Evolutionary conservation across 202 grass and related monocot species (phyloP).

Genomic region (Cymbopogon flexuosus): DNA sequence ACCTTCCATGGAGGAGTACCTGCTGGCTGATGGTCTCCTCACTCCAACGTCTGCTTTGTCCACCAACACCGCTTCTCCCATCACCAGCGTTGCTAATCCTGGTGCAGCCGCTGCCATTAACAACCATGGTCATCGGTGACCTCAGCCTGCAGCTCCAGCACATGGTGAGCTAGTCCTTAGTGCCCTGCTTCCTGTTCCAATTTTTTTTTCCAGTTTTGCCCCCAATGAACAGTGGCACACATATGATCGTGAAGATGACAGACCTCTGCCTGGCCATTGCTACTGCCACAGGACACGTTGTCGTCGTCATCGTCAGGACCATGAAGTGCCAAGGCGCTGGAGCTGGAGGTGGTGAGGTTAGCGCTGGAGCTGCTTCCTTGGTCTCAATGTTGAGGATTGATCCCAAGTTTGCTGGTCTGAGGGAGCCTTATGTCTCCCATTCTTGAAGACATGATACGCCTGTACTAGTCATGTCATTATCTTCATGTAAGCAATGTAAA

Average conservation of each 20-base stretch:
- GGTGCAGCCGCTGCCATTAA: conserved; percentile 11
- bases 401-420: no score
- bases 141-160: background rate
- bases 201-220: no score
- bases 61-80: conserved; percentile 39
- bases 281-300: no score
- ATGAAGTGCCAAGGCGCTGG: no score
- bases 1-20: conserved; percentile 26
- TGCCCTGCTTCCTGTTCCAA: background rate
- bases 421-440: no score
- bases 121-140: background rate
- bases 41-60: conserved; percentile 41
- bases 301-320: no score
- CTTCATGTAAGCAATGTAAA: no score
- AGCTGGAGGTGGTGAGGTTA: no score
- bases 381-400: no score
- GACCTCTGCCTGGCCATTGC: background rate
- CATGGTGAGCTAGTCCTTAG: background rate
- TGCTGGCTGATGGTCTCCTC: conserved; percentile 24
- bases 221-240: background rate
- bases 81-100: conserved; percentile 36
- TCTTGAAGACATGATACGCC: no score
- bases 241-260: background rate
- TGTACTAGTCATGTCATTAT: no score
- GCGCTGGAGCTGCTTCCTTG: no score